Base-by-base conservation (phyloP, 2,329 filamentous ascomycete species). In the Pestalotiopsis sp. region DNA sequence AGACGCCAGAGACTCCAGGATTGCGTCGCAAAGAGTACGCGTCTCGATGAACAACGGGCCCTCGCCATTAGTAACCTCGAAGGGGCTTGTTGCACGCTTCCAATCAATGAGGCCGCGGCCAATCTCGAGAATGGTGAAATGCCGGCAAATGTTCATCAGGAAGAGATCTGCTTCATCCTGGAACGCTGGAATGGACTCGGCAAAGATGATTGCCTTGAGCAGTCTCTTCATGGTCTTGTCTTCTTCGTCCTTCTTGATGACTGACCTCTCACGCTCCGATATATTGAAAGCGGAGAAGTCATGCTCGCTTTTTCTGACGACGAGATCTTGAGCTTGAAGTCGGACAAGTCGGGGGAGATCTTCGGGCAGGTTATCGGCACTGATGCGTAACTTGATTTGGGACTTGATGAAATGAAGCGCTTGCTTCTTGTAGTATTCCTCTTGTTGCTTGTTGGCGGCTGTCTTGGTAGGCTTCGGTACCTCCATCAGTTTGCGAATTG, bases 371-470 rank as follows among this genome's bases (percentile, higher is more conserved):
- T 88, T 92, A 76, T 99, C 96, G 70, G 90, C 90, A 4, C 96
- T 96, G 68, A 99, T 92, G 67, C 95, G 90, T 39, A 99, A 85
- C 82, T 98, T 99, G 66, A 97, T 85, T 75, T 98, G 95, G 0
- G 94, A 89, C 73, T 92, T 94, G 75, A 99, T 90, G 75, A 98
- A 87, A 70, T 94, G 91, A 73, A 98, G 90, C 0, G 97, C 93
- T 80, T 99, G 94, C 76, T 93, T 92, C 82, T 98, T 98, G 84
- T 99, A 97, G 78, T 93, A 96, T 0, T 84, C 84, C 75, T 98
- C 95, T 36, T 83, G 83, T 45, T 92, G 90, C 73, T 92, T 92
- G 69, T 82, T 81, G 5, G 76, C 67, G 49, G 78, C 81, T 17
- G 79, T 82, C 73, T 87, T 89, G 23, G 81, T 80, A 3, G 81